These are phyloP conservation scores for Pseudotsuga menziesii DNA, from an alignment of 75 land plant species.

Conservation along the genomic window DNA sequence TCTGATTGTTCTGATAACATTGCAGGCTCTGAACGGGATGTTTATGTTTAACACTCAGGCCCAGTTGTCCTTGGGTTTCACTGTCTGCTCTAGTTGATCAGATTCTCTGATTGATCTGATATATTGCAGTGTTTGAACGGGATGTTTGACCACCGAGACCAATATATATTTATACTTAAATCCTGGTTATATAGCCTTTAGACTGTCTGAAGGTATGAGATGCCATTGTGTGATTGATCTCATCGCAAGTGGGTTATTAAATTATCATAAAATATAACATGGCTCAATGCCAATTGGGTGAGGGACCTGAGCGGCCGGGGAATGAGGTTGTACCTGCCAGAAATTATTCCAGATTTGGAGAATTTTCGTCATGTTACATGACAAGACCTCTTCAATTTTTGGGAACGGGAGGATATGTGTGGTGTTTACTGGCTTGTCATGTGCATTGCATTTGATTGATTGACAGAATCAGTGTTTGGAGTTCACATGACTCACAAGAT, in stretches of 20 bases:
- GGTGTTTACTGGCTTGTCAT: not conserved
- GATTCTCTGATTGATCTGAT: no score
- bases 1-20: no score
- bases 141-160: no score
- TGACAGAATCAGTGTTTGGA: not conserved
- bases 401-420: not conserved
- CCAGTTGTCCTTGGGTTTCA: no score
- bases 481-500: constrained; percentile 2
- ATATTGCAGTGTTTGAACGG: no score
- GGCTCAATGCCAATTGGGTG: not conserved
- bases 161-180: no score
- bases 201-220: not conserved
- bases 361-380: not conserved
- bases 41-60: no score
- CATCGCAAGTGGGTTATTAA: not conserved
- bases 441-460: constrained; percentile 6
- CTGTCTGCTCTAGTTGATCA: no score
- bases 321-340: not conserved
- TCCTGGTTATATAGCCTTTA: not conserved
- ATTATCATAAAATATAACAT: not conserved
- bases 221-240: not conserved
- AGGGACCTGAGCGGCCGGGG: not conserved
- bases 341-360: constrained; percentile 3
- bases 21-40: no score
- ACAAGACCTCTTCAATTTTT: not conserved